Evolutionary conservation across 768 basidiomycete species (phyloP), one percentile per base, ranked within the genome.

Genomic region (Auricularia auricula-judae): DNA sequence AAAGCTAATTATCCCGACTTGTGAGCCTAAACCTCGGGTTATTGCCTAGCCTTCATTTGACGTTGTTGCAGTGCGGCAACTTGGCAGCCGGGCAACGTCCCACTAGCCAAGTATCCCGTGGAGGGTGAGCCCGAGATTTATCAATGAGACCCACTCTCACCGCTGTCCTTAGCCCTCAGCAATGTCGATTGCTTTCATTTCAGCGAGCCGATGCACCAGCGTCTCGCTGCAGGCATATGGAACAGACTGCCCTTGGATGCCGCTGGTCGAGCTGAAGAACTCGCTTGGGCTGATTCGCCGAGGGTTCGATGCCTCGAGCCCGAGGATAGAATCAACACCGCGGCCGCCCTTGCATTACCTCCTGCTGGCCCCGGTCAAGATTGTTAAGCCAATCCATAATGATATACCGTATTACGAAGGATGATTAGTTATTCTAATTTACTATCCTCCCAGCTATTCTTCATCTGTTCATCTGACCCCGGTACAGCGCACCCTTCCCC

Each of bases 1-100:
- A 34, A 59, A 39, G 18, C 56, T 1, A 62, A 66, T 29, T 67
- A 68, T 54, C 63, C 67, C 14, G 58, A 47, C 62, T 68, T 68
- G 67, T 68, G 58, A 44, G 65, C 58, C 11, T 7, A 7, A 4
- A 4, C 43, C 39, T 42, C 39, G 12, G 12, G 39, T 42, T 42
- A 7, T 42, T 42, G 39, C 39, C 8, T 2, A 36, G 12, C 5
- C 5, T 7, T 29, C 64, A 21, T 16, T 33, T 64, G 43, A n/a
- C 42, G 14, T 4, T 18, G 12, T 47, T 51, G 21, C 34, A 68
- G 67, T 62, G 67, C 66, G 1, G 65, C 66, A 3, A 33, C 66
- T 7, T 68, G 66, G 65, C 67, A 68, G 54, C 67, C 67, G 8
- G 60, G 44, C 11, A 59, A 42, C 29, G 59, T 68, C 35, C 63